Conservation (phyloP, 2,329 filamentous ascomycete genomes). For the Dendrostoma leiphaemia region DNA sequence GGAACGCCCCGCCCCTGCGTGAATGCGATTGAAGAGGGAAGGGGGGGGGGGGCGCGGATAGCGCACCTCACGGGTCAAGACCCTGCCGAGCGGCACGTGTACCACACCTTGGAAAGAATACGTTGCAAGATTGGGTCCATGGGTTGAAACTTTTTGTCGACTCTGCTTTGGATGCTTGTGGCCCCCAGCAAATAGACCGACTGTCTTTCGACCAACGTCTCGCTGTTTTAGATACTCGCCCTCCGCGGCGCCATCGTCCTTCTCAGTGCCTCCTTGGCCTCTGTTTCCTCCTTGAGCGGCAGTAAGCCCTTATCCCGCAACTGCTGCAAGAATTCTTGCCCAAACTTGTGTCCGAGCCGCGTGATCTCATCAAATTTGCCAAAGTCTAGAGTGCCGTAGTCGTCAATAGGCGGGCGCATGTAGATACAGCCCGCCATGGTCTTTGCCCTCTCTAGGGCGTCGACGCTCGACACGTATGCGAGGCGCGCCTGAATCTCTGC, state of each 20-base stretch:
- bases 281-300: slow-evolving; percentile 66
- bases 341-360: slow-evolving; percentile 81
- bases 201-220: too few relatives aligned
- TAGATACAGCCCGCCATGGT: slow-evolving; percentile 87
- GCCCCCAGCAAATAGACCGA: too few relatives aligned
- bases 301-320: slow-evolving; percentile 78
- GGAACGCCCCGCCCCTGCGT: not conserved
- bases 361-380: slow-evolving; percentile 98
- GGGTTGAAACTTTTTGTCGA: too few relatives aligned
- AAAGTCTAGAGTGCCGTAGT: slow-evolving; percentile 93
- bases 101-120: too few relatives aligned
- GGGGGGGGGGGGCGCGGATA: not conserved
- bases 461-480: slow-evolving; percentile 92
- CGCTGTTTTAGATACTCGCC: slow-evolving; percentile 67
- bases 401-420: slow-evolving; percentile 92
- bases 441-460: slow-evolving; percentile 92
- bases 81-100: not conserved
- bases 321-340: slow-evolving; percentile 73
- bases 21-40: not conserved
- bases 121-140: too few relatives aligned
- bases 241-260: slow-evolving; percentile 77
- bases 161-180: too few relatives aligned
- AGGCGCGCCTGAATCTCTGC: slow-evolving; percentile 94
- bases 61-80: too few relatives aligned
- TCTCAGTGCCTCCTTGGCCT: slow-evolving; percentile 72